Conservation (phyloP, 768 basidiomycete genomes). For the Podaxis carcinomalis region DNA sequence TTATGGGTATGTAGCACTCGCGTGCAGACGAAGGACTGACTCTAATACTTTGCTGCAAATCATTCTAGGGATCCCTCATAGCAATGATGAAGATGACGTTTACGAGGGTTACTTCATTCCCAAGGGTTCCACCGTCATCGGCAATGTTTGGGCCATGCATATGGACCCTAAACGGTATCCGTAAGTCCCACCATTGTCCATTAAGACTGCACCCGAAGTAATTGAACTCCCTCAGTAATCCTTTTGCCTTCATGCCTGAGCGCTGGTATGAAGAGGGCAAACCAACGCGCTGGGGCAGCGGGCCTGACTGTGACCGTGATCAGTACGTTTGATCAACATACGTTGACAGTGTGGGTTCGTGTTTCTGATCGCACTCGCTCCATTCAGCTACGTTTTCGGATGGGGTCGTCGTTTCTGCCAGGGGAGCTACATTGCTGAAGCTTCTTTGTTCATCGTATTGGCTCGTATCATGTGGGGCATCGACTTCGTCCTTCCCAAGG, state of each 20-base stretch:
- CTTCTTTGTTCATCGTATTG: constrained; percentile 8
- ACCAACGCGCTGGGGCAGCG: constrained; percentile 19
- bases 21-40: background rate
- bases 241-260: constrained; percentile 26
- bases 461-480: constrained; percentile 10
- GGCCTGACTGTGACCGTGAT: constrained; percentile 20
- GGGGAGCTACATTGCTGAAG: constrained; percentile 8
- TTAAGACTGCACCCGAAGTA: background rate
- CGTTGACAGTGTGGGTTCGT: background rate
- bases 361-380: background rate
- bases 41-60: background rate
- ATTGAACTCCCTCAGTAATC: constrained; percentile 12
- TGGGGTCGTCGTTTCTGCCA: constrained; percentile 11
- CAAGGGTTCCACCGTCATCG: constrained; percentile 16
- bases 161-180: constrained; percentile 22
- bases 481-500: constrained; percentile 6
- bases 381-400: constrained; percentile 6
- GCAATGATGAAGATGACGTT: constrained; percentile 15
- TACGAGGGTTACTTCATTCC: constrained; percentile 15
- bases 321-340: constrained; percentile 12
- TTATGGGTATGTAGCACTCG: constrained; percentile 14
- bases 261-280: constrained; percentile 23
- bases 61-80: constrained; percentile 15
- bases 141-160: constrained; percentile 22
- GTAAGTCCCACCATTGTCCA: background rate